These are phyloP conservation scores for Lojkania enalia DNA, from an alignment of 2,329 filamentous ascomycete genomes.

Conservation along the genomic window DNA sequence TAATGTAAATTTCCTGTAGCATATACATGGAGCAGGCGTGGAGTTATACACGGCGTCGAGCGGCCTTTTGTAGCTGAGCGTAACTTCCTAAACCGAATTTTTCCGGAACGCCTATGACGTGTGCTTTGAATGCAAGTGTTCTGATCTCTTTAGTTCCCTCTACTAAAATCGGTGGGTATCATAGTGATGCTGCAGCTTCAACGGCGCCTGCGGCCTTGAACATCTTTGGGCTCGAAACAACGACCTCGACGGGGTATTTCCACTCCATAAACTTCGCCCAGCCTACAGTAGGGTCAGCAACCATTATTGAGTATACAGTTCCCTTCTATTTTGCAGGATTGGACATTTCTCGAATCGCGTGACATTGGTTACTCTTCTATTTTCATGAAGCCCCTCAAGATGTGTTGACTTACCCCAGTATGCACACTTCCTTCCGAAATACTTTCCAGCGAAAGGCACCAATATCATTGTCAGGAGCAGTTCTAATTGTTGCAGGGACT, in stretches of 20 bases:
- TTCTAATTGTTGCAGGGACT: slow-evolving; percentile 90
- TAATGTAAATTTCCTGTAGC: too few relatives aligned
- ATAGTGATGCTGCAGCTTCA: slow-evolving; percentile 52
- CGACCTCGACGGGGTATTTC: slow-evolving; percentile 81
- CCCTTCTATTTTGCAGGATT: too few relatives aligned
- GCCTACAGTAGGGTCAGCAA: too few relatives aligned
- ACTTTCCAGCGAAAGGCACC: slow-evolving; percentile 92
- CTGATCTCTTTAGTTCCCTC: background rate
- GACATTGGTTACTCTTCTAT: too few relatives aligned
- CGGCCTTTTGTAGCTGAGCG: background rate
- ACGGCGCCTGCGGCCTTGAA: slow-evolving; percentile 54
- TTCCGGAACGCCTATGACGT: slow-evolving; percentile 13
- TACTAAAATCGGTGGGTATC: slow-evolving; percentile 6
- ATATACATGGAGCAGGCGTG: too few relatives aligned
- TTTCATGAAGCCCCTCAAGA: background rate
- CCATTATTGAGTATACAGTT: too few relatives aligned
- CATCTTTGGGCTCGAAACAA: slow-evolving; percentile 49
- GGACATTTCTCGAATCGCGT: background rate
- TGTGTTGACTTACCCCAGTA: slow-evolving; percentile 78
- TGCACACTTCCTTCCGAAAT: slow-evolving; percentile 89
- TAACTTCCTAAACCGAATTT: background rate
- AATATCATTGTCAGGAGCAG: slow-evolving; percentile 91
- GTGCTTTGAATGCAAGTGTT: slow-evolving; percentile 1
- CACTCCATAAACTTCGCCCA: slow-evolving; percentile 95
- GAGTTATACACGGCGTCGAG: too few relatives aligned